Base-by-base conservation (phyloP, 371 early-diverging fungal genomes). In the Lichtheimia hyalospora region DNA sequence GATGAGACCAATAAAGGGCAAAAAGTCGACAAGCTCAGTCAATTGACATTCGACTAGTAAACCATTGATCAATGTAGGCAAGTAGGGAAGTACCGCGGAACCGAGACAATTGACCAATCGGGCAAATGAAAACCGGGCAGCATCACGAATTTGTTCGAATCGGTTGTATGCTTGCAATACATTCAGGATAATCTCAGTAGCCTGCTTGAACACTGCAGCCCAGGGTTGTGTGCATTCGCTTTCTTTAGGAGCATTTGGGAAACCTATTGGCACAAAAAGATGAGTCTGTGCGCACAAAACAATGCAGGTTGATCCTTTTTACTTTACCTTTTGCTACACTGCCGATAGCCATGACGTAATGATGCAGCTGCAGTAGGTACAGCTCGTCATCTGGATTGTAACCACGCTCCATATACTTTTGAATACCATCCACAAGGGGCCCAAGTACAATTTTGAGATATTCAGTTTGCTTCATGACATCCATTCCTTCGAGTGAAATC, bases 41-140 rank as follows among this genome's bases (percentile, higher is more conserved):
- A 92, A 74, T 15, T 89, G 84, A 62, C 92, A 89, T 58, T 86
- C 88, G 18, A 83, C 82, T 40, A 96, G 70, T 10, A 97, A 67
- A 12, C 90, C 89, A 5, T 88, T 87, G 65, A 96, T 89, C 49
- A 96, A 66, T 5, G 89, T 81, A 1, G 91, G 90, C 41, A 96
- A 65, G 56, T 89, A 93, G 3, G 90, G 91, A 50, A 96, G 77
- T 10, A 92, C 81, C 60, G 89, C 91, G 4, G 85, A 80, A 13
- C 97, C 98, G 20, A 96, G 82, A 49, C 91, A 90, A 58, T 87
- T 90, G 52, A 96, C 87, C 69, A 96, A 75, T 27, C 97, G 85
- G 56, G 95, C 90, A 70, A 95, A 92, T 4, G 94, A 79, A 64
- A 86, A 92, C 23, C 97, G 82, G 0, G 91, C 81, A 2, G 94